Evolutionary conservation across 179 eudicot species (phyloP).

Genomic region (Spinacia oleracea): DNA sequence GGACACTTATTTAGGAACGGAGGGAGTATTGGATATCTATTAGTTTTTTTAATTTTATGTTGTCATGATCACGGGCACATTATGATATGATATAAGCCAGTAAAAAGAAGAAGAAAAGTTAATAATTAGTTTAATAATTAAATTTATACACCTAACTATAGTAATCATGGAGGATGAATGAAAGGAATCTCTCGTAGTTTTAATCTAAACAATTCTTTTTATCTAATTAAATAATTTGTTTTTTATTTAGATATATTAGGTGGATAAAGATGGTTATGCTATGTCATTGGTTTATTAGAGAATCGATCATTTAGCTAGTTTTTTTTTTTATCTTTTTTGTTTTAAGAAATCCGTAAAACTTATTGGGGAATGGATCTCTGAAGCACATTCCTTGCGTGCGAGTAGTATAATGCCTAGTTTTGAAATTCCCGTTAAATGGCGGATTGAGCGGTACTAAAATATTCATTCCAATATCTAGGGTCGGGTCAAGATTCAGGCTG

Average conservation of each 20-base stretch:
- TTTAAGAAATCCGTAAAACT: no score
- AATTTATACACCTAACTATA: constrained; percentile 31
- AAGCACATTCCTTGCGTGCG: constrained; percentile 18
- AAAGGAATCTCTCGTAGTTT: constrained; percentile 46
- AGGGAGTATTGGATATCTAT: constrained; percentile 25
- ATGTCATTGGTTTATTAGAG: constrained; percentile 17
- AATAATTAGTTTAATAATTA: no score
- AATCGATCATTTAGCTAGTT: background rate
- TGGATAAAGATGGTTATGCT: constrained; percentile 11
- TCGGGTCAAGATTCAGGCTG: no score
- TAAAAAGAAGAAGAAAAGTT: no score
- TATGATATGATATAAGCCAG: constrained; percentile 15
- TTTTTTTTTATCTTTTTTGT: no score
- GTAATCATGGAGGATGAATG: constrained; percentile 37
- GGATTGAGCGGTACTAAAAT: no score
- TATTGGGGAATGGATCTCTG: background rate
- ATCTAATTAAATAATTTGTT: background rate
- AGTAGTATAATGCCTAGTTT: background rate
- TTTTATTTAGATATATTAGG: constrained; percentile 9
- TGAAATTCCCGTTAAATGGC: no score
- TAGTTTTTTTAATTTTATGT: constrained; percentile 18
- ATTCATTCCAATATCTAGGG: no score
- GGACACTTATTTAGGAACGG: no score
- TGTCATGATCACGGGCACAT: constrained; percentile 39
- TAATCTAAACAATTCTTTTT: constrained; percentile 24